Conservation (phyloP, 2,329 filamentous ascomycete species). For the Alternaria tenuissima region DNA sequence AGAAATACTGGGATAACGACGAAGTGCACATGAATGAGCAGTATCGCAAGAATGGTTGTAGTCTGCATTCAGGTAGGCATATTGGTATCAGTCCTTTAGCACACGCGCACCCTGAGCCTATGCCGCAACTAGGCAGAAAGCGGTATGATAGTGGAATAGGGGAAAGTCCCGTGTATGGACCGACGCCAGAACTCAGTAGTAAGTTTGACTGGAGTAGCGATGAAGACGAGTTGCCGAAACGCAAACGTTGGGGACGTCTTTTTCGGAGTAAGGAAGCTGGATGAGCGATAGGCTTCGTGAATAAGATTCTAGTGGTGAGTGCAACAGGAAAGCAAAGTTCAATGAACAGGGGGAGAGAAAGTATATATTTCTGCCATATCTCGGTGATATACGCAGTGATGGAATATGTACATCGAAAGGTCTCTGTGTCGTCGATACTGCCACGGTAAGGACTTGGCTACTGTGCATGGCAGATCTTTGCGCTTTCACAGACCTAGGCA, state of each 20-base stretch:
- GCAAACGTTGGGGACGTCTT: neutral
- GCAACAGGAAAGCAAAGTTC: neutral
- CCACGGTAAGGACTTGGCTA: neutral
- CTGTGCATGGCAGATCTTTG: neutral
- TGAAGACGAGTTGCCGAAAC: neutral
- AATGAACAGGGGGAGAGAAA: neutral
- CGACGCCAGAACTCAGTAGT: slow-evolving; percentile 1
- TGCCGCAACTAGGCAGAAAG: neutral
- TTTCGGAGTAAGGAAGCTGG: neutral
- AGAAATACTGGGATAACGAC: slow-evolving; percentile 22
- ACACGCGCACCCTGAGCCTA: neutral
- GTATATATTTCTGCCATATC: neutral
- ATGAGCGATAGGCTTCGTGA: neutral
- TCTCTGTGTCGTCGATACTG: neutral
- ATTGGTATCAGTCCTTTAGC: neutral
- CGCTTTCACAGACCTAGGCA: slow-evolving; percentile 13
- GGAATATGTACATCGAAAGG: slow-evolving; percentile 1
- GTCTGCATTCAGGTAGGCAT: neutral
- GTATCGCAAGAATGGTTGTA: neutral
- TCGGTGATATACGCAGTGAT: neutral
- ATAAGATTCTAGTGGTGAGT: neutral
- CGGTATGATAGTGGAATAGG: neutral
- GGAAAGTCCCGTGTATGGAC: neutral
- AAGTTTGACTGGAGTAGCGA: slow-evolving; percentile 3
- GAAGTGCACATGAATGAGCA: slow-evolving; percentile 5